Percentiles rank a stretch among this genome's conserved stretches.
Conservation (phyloP, 371 early-diverging fungal species). For the Actinomortierella ambigua region DNA sequence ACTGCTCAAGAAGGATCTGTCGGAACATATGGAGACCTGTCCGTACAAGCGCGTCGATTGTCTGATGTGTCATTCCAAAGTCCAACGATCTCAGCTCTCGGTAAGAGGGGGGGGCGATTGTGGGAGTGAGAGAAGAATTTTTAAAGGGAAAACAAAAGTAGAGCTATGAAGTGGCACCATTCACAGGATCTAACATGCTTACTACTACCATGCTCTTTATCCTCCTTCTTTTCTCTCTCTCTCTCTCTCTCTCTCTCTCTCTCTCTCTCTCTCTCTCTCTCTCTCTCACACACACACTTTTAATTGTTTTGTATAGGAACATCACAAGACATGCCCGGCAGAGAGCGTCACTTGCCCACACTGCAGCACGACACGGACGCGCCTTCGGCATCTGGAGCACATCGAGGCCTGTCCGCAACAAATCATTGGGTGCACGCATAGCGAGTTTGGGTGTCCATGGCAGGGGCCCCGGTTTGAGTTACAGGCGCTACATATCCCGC, state of each 20-base stretch:
- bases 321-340: conserved; percentile 62
- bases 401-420: conserved; percentile 58
- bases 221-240: neutral
- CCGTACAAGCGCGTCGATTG: conserved; percentile 65
- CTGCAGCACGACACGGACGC: conserved; percentile 56
- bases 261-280: neutral
- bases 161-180: neutral
- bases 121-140: too few relatives aligned
- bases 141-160: too few relatives aligned
- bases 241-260: neutral
- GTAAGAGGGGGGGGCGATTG: too few relatives aligned
- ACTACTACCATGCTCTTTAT: neutral
- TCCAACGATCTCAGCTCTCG: conserved; percentile 45
- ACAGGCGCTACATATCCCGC: conserved; percentile 46
- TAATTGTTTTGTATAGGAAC: conserved; percentile 50
- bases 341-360: conserved; percentile 63
- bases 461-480: conserved; percentile 52
- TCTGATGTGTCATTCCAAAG: conserved; percentile 61
- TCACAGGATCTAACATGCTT: neutral
- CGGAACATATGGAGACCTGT: conserved; percentile 61
- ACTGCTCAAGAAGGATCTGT: conserved; percentile 61
- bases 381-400: conserved; percentile 57
- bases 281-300: neutral
- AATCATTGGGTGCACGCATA: conserved; percentile 53
- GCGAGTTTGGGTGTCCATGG: conserved; percentile 71